phyloP scores from a whole-genome alignment of 2,329 filamentous ascomycete species.

The Phyllosticta ampelicida region DNA sequence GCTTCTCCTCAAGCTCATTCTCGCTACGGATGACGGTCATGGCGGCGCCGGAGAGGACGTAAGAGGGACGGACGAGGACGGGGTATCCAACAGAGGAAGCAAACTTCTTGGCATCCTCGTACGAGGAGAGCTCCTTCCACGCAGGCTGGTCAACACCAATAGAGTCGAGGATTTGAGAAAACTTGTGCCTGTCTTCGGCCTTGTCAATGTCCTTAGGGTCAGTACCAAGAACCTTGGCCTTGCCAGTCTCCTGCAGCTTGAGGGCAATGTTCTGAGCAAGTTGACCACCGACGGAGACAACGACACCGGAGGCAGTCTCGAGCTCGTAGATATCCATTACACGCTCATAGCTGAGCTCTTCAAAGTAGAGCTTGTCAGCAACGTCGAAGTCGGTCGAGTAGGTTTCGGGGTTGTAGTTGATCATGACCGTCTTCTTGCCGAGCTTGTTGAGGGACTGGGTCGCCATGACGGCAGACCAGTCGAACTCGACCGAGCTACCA shows the following conservation, averaged over 20 bases:
- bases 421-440: constrained; percentile 96
- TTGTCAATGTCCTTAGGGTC: constrained; percentile 93
- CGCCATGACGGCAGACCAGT: constrained; percentile 94
- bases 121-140: constrained; percentile 94
- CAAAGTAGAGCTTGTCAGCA: constrained; percentile 89
- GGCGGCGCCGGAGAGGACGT: constrained; percentile 92
- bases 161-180: constrained; percentile 92
- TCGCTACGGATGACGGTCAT: constrained; percentile 94
- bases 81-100: constrained; percentile 81
- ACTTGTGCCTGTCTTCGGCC: constrained; percentile 96
- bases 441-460: constrained; percentile 72
- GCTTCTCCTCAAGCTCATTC: constrained; percentile 87
- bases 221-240: constrained; percentile 84
- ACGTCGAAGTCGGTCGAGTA: constrained; percentile 75
- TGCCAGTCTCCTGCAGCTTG: constrained; percentile 80
- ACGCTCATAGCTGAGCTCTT: constrained; percentile 91
- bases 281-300: constrained; percentile 93
- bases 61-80: constrained; percentile 86
- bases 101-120: constrained; percentile 77
- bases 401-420: constrained; percentile 85
- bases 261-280: constrained; percentile 96
- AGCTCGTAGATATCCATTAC: constrained; percentile 99
- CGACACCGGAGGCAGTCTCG: constrained; percentile 72
- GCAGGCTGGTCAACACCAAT: constrained; percentile 95
- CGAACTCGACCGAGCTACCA: constrained; percentile 94